These are phyloP conservation scores for Crithidia brevicula DNA, from an alignment of 208 protist species.

Conservation along the genomic window DNA sequence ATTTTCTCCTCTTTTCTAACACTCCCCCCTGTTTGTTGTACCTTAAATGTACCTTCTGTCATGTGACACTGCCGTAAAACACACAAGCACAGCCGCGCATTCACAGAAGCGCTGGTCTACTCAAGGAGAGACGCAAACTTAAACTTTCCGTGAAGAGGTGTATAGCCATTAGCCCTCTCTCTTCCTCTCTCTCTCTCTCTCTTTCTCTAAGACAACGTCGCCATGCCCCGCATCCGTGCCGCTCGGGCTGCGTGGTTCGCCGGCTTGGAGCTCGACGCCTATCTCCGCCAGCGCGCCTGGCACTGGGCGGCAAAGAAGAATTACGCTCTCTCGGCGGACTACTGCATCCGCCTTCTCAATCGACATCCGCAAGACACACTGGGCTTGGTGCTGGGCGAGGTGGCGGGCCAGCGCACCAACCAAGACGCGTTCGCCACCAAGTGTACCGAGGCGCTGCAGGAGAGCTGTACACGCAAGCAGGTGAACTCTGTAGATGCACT, in stretches of 20 bases:
- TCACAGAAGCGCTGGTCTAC: no score
- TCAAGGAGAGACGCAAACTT: no score
- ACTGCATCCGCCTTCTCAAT: constrained; percentile 81
- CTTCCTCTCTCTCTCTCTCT: no score
- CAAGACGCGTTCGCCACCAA: constrained; percentile 62
- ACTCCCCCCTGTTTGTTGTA: no score
- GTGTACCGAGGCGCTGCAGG: constrained; percentile 53
- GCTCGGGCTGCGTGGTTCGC: constrained; percentile 47
- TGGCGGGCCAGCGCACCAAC: constrained; percentile 42
- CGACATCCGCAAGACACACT: constrained; percentile 57
- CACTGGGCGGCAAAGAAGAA: constrained; percentile 60
- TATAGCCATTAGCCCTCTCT: no score
- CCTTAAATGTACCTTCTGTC: no score
- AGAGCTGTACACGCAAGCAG: constrained; percentile 48
- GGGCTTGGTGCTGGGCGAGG: constrained; percentile 66
- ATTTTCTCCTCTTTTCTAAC: no score
- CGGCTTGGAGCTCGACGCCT: constrained; percentile 53
- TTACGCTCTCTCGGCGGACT: constrained; percentile 84
- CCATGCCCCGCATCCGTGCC: constrained; percentile 51
- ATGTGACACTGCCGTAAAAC: no score
- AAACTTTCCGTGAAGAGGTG: no score
- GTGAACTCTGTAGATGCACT: constrained; percentile 21
- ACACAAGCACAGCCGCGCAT: no score
- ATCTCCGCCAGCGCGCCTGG: constrained; percentile 68
- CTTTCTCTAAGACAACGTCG: no score